A percentile compares a stretch with the other conserved stretches of the same genome.
Conservation (phyloP, 169 alveolate species). For the Plasmodium blacklocki region DNA sequence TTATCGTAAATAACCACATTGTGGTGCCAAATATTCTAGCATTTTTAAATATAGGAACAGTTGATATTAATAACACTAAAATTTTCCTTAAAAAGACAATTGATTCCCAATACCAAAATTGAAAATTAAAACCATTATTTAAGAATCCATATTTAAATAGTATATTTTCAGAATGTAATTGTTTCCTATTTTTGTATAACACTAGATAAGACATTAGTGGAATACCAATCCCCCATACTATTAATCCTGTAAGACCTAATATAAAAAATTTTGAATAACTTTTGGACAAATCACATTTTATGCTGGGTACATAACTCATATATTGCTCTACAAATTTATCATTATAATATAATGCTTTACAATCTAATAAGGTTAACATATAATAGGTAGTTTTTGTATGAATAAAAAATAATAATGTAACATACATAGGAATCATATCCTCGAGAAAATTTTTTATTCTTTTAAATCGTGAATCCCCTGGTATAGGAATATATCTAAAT, state of each 20-base stretch:
- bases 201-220: constrained; percentile 86
- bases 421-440: constrained; percentile 91
- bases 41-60: constrained; percentile 82
- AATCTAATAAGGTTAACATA: constrained; percentile 87
- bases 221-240: constrained; percentile 90
- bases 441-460: constrained; percentile 84
- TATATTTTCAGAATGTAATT: constrained; percentile 83
- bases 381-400: constrained; percentile 85
- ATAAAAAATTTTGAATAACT: constrained; percentile 82
- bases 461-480: constrained; percentile 85
- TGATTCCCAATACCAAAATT: constrained; percentile 90
- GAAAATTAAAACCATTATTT: constrained; percentile 87
- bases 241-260: constrained; percentile 84
- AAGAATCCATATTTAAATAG: constrained; percentile 88
- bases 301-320: constrained; percentile 78
- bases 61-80: constrained; percentile 85
- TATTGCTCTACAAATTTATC: constrained; percentile 73
- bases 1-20: constrained; percentile 86
- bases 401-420: constrained; percentile 87
- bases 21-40: constrained; percentile 82
- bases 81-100: constrained; percentile 87
- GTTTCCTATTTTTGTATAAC: constrained; percentile 82
- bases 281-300: constrained; percentile 81
- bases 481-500: constrained; percentile 87
- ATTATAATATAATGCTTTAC: constrained; percentile 80